Evolutionary conservation across 352 stramenopile species (phyloP), one percentile per base, ranked within the genome.

Genomic region (Phytophthora crassamura): DNA sequence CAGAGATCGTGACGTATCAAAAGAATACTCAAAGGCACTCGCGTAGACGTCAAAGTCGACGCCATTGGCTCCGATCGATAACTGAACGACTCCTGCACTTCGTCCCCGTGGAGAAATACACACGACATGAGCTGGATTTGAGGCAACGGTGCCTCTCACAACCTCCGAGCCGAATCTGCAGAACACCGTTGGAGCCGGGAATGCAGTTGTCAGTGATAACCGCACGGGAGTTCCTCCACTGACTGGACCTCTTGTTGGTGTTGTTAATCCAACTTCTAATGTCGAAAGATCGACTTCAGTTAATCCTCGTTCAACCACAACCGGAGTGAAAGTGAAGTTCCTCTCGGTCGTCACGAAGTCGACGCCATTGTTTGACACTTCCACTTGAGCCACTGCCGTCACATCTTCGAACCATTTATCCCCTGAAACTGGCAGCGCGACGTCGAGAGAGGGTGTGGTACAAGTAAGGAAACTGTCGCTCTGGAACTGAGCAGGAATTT

Each of bases 81-180:
- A 20, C 11, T 51, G 42, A 48, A 86, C 39, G 5, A 30, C 25
- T 1, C 33, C 61, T 11, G 63, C 41, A 30, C 30, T 43, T 33
- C 30, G 16, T 1, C 53, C 47, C 40, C 1, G 38, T 14, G 78
- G 78, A 0, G 74, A 35, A 11, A 66, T 9, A 39, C 80, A 88
- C 4, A 49, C 28, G 10, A 88, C 61, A n/a, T 67, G 46, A 15
- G n/a, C 69, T 7, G 20, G 18, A 14, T 45, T 40, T 1, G 47
- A 16, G 5, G 57, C 35, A 1, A 76, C 59, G 2, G 40, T 34
- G 0, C 74, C 81, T 56, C 38, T 25, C 22, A 88, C 70, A 15
- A 82, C 59, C 20, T 72, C 36, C 1, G 58, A n/a, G 4, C 80
- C 86, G 62, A 95, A 93, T 33, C 72, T 59, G 47, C 86, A 95